These are phyloP conservation scores for Aureobasidium subglaciale DNA, from an alignment of 2,329 filamentous ascomycete genomes.

Conservation along the genomic window DNA sequence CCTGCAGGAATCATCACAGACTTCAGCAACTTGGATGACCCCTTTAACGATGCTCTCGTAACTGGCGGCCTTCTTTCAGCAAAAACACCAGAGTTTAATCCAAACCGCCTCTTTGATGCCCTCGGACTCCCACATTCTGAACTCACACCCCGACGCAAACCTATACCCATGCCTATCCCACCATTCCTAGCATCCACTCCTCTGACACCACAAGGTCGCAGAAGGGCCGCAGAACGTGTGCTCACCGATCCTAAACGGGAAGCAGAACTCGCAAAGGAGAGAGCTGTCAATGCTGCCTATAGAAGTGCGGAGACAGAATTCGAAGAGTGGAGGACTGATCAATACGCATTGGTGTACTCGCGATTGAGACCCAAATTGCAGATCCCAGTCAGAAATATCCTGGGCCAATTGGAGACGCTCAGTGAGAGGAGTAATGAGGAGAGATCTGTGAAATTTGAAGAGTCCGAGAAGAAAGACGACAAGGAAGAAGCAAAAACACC, in stretches of 20 bases:
- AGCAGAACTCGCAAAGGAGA: neutral
- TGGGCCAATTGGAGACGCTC: neutral
- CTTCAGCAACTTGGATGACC: neutral
- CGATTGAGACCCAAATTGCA: neutral
- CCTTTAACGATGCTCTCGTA: neutral
- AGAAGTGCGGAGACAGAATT: neutral
- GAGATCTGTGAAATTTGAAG: too few relatives aligned
- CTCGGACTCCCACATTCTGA: neutral
- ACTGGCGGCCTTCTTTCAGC: neutral
- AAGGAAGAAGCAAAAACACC: too few relatives aligned
- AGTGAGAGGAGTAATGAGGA: too few relatives aligned
- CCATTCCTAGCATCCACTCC: neutral
- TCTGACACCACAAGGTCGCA: neutral
- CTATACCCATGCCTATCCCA: neutral
- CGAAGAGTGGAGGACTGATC: neutral
- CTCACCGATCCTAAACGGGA: neutral
- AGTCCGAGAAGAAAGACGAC: too few relatives aligned
- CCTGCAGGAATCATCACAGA: neutral
- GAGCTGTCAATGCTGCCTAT: neutral
- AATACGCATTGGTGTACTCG: neutral
- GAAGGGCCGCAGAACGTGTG: neutral
- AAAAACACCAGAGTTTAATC: neutral
- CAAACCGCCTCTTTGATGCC: neutral
- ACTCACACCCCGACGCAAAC: neutral
- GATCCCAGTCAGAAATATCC: neutral